These are phyloP conservation scores for Haplosporangium sp. DNA, from an alignment of 371 early-diverging fungal species.

Conservation along the genomic window DNA sequence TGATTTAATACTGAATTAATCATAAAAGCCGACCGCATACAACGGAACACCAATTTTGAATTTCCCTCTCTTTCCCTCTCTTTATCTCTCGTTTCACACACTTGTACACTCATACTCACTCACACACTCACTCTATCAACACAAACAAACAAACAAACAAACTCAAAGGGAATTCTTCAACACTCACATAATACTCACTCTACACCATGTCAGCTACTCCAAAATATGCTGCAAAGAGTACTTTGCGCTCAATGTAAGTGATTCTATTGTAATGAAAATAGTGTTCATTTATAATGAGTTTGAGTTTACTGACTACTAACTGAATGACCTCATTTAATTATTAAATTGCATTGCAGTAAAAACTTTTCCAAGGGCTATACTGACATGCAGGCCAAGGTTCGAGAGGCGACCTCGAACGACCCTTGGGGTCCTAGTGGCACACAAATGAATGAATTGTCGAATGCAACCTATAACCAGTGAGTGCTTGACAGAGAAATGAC, in stretches of 20 bases:
- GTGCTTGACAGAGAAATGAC: conserved; percentile 33
- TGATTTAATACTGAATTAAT: no score
- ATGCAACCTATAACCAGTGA: conserved; percentile 89
- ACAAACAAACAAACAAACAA: no score
- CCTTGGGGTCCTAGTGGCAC: conserved; percentile 88
- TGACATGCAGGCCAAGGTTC: conserved; percentile 95
- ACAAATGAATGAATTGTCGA: conserved; percentile 91
- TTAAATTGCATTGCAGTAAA: conserved; percentile 73
- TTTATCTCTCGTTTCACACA: no score
- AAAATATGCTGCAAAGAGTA: conserved; percentile 55
- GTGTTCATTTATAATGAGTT: not conserved
- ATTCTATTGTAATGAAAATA: not conserved
- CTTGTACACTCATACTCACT: not conserved
- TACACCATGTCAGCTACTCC: conserved; percentile 50
- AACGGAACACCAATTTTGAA: no score
- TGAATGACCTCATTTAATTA: not conserved
- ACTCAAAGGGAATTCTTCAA: not conserved
- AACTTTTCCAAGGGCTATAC: conserved; percentile 96
- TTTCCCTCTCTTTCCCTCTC: no score
- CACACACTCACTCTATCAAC: no score
- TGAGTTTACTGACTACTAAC: not conserved
- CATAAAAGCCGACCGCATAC: no score
- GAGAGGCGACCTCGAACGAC: conserved; percentile 95
- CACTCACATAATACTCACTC: not conserved
- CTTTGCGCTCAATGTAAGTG: conserved; percentile 45